These are phyloP conservation scores for Xylariales sp. DNA, from an alignment of 2,329 filamentous ascomycete genomes.

Conservation along the genomic window DNA sequence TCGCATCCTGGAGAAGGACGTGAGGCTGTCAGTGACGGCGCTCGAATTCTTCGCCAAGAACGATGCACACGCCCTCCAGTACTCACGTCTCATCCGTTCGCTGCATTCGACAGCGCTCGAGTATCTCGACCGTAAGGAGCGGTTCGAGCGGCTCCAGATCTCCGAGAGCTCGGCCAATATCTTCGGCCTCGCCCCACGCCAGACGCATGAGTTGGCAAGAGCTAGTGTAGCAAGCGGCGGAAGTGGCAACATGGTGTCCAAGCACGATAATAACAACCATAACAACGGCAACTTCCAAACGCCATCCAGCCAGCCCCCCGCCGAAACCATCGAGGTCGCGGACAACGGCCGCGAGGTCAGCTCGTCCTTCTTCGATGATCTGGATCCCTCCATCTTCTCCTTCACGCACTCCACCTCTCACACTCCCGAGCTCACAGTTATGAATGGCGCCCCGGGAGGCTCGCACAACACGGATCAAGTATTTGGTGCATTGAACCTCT, in stretches of 20 bases:
- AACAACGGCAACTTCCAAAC: conserved; percentile 4
- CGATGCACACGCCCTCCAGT: conserved; percentile 47
- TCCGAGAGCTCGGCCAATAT: conserved; percentile 48
- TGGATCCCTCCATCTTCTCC: conserved; percentile 18
- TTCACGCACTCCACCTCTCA: conserved; percentile 9
- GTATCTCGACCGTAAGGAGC: conserved; percentile 43
- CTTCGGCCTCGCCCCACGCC: conserved; percentile 42
- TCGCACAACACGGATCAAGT: conserved; percentile 34
- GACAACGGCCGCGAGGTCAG: neutral
- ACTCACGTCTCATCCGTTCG: conserved; percentile 48
- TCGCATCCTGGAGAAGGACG: conserved; percentile 46
- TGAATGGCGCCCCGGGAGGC: conserved; percentile 31
- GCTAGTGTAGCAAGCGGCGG: no score
- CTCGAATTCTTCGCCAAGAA: conserved; percentile 45
- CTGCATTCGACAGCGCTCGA: conserved; percentile 40
- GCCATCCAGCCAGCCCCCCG: neutral
- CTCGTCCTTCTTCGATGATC: conserved; percentile 7
- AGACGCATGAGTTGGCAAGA: conserved; percentile 6
- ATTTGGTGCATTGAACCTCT: conserved; percentile 42
- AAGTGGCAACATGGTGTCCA: no score
- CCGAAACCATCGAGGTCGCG: neutral
- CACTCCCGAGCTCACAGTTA: conserved; percentile 32
- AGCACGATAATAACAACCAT: no score
- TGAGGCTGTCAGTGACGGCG: conserved; percentile 39
- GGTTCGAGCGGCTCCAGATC: conserved; percentile 39